These are phyloP conservation scores for Fistulina hepatica DNA, from an alignment of 1,284 basidiomycete genomes.

Conservation along the genomic window DNA sequence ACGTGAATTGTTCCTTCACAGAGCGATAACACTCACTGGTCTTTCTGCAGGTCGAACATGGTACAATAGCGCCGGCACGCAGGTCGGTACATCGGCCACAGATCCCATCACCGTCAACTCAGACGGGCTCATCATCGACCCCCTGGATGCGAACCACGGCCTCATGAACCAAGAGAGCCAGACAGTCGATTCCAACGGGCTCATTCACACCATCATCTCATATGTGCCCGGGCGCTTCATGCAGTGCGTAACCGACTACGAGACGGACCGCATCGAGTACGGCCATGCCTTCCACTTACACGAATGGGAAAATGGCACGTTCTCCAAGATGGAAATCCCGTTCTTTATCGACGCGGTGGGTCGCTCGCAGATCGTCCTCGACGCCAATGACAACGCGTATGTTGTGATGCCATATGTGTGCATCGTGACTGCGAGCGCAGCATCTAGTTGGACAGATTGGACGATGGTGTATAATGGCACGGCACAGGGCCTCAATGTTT, in stretches of 20 bases:
- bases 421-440: constrained; percentile 31
- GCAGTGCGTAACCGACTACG: constrained; percentile 32
- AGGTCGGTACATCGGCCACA: constrained; percentile 28
- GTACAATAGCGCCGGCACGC: constrained; percentile 28
- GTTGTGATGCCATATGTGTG: constrained; percentile 31
- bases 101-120: constrained; percentile 31
- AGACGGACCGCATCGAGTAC: constrained; percentile 23
- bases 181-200: constrained; percentile 29
- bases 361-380: constrained; percentile 32
- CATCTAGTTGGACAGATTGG: constrained; percentile 33
- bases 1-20: neutral
- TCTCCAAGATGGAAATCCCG: constrained; percentile 33
- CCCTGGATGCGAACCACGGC: constrained; percentile 30
- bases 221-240: constrained; percentile 34
- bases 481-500: constrained; percentile 27
- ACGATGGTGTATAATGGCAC: constrained; percentile 30
- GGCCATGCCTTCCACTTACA: constrained; percentile 32
- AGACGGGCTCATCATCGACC: constrained; percentile 31
- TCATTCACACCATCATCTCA: constrained; percentile 32
- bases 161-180: constrained; percentile 38
- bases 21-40: neutral
- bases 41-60: constrained; percentile 27
- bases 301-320: constrained; percentile 26
- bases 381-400: constrained; percentile 29
- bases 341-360: constrained; percentile 30